Evolutionary conservation across 495 filamentous ascomycete species (phyloP).

Genomic region (Pyrenula massariospora): DNA sequence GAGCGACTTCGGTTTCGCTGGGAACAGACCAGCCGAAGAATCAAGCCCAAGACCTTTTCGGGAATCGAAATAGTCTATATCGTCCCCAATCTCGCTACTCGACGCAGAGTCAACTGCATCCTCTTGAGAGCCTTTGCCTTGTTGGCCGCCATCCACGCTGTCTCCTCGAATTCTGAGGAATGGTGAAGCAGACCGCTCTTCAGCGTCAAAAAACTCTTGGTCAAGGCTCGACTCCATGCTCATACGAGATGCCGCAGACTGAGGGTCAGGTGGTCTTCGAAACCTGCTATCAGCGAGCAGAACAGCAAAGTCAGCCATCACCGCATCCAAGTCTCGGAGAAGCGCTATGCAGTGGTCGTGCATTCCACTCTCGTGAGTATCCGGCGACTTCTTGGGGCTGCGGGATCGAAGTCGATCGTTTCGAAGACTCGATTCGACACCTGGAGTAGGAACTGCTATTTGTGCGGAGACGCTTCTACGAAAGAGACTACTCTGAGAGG

Average conservation of each 20-base stretch:
- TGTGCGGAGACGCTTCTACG: conserved; percentile 30
- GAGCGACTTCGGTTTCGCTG: conserved; percentile 60
- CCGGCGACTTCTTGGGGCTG: conserved; percentile 22
- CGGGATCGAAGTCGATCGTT: conserved; percentile 13
- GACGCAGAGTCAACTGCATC: conserved; percentile 46
- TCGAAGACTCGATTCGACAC: neutral
- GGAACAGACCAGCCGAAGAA: conserved; percentile 48
- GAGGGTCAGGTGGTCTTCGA: conserved; percentile 45
- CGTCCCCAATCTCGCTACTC: conserved; percentile 40
- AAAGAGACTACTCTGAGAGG: conserved; percentile 15
- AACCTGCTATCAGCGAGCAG: conserved; percentile 69
- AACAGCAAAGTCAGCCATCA: conserved; percentile 67
- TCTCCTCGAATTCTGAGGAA: conserved; percentile 57
- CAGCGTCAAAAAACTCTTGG: conserved; percentile 92
- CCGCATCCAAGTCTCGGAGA: conserved; percentile 69
- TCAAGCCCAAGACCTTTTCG: conserved; percentile 23
- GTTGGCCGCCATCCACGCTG: conserved; percentile 42
- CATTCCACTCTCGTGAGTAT: conserved; percentile 41
- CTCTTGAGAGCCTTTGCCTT: conserved; percentile 18
- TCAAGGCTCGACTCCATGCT: conserved; percentile 74
- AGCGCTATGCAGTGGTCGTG: conserved; percentile 71
- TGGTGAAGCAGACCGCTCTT: conserved; percentile 56
- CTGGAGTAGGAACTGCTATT: conserved; percentile 39
- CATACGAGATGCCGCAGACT: conserved; percentile 43
- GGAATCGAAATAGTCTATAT: conserved; percentile 20